A percentile compares a stretch with the other conserved stretches of the same genome.
These are phyloP conservation scores for Neurospora tetraspora DNA, from an alignment of 495 filamentous ascomycete species.

Conservation along the genomic window DNA sequence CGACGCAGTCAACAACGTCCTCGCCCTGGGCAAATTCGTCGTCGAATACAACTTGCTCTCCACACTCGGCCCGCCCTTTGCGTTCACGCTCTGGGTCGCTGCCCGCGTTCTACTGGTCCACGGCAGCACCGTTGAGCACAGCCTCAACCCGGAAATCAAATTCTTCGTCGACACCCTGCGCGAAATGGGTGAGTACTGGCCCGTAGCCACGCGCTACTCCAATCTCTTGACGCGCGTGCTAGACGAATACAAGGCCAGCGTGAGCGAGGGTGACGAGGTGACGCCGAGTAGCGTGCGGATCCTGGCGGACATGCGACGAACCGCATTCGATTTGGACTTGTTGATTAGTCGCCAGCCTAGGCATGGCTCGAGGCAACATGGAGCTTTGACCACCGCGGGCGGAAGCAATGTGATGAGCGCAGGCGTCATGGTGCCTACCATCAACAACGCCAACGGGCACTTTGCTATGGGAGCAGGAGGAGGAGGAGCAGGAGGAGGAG, in stretches of 20 bases:
- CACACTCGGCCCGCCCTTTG: conserved; percentile 78
- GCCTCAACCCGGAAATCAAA: conserved; percentile 63
- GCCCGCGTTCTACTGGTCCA: conserved; percentile 77
- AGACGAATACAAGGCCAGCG: conserved; percentile 72
- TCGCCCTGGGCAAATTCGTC: conserved; percentile 64
- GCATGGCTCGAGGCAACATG: conserved; percentile 29
- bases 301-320: conserved; percentile 77
- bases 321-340: conserved; percentile 78
- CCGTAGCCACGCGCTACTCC: conserved; percentile 73
- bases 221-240: conserved; percentile 72
- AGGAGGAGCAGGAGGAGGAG: not conserved
- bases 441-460: not conserved
- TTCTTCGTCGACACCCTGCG: conserved; percentile 72
- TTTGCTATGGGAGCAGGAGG: not conserved
- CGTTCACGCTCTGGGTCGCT: conserved; percentile 88
- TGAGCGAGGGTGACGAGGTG: conserved; percentile 60
- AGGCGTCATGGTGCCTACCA: not conserved
- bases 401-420: conserved; percentile 11
- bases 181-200: conserved; percentile 73
- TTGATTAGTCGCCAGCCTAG: conserved; percentile 75
- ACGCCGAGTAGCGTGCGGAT: conserved; percentile 77
- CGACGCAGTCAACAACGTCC: conserved; percentile 73
- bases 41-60: conserved; percentile 59
- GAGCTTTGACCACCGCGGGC: conserved; percentile 13
- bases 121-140: conserved; percentile 75